phyloP scores from a whole-genome alignment of 2,329 filamentous ascomycete genomes.

The Metarhizium anisopliae region DNA sequence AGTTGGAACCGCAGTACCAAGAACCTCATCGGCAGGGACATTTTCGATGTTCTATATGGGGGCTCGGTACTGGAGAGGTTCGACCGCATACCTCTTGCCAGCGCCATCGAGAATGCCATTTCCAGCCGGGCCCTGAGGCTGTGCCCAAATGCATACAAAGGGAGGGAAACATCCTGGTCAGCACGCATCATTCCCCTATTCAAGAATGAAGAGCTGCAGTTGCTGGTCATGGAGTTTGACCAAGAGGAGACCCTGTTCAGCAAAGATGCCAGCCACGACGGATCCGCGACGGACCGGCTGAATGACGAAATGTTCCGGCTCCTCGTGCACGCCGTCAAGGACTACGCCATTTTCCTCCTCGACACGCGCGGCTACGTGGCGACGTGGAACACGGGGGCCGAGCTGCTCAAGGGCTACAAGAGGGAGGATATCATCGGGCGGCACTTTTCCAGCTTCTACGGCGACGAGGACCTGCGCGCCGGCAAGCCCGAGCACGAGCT shows the following conservation, averaged over 20 bases:
- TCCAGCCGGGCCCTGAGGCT: constrained; percentile 15
- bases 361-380: constrained; percentile 44
- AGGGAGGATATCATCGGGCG: constrained; percentile 45
- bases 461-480: constrained; percentile 36
- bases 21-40: constrained; percentile 18
- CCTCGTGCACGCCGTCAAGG: constrained; percentile 50
- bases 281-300: constrained; percentile 23
- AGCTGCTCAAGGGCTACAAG: constrained; percentile 46
- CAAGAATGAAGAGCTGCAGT: constrained; percentile 18
- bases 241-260: constrained; percentile 9
- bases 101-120: constrained; percentile 20
- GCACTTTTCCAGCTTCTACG: constrained; percentile 50
- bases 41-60: constrained; percentile 19
- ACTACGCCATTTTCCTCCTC: constrained; percentile 56
- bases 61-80: constrained; percentile 15
- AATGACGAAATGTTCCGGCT: constrained; percentile 49
- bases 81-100: constrained; percentile 16
- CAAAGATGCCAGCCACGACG: constrained; percentile 9
- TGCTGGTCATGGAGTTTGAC: constrained; percentile 23
- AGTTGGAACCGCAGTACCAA: neutral
- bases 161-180: constrained; percentile 14
- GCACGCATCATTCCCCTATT: constrained; percentile 24
- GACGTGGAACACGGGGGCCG: constrained; percentile 50
- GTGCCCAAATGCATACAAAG: constrained; percentile 11
- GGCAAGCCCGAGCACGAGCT: constrained; percentile 44